Base-by-base conservation (phyloP, 306 rosid species). In the Castanea sativa region DNA sequence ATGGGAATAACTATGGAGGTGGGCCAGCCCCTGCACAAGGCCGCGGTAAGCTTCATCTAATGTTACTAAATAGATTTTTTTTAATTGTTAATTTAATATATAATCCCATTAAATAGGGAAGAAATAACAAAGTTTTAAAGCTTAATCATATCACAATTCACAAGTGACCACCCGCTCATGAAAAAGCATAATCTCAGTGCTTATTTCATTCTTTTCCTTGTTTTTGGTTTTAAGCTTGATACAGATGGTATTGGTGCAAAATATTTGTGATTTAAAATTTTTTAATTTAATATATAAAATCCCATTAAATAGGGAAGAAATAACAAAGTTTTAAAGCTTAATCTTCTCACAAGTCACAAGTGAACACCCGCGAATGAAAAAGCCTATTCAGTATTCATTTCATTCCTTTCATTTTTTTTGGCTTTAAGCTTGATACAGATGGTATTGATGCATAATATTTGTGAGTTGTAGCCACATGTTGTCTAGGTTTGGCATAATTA, bases 1-100 rank as follows among this genome's bases (percentile, higher is more conserved):
- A 73, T 79, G 69, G 78, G 61, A 79, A 79, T 73, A 63, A 73
- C 15, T 79, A 64, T 79, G 74, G 74, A 33, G 74, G 68, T 33
- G 83, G 78, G 67, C n/a, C 32, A 7, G 74, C 73, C 25, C 16
- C 11, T 2, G 25, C 83, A 52, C 74, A 79, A 41, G 65, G 16
- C 7, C 78, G 59, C 4, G 83, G 78, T 79, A 73, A 73, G 78
- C 21, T 63, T 63, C 14, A 57, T 16, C 52, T 32, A 13, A 32
- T 61, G 16, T 70, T 41, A 35, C 2, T 30, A 32, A 19, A 14
- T 20, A 52, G 5, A 5, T 8, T 13, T 29, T 55, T 77, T 14
- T 55, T 18, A 12, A 8, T 53, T 64, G 9, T 4, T 19, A 4
- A 45, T 10, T 18, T 9, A 33, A 55, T 32, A 67, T 38, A 6